Evolutionary conservation across 164 flowering plant genomes (phyloP).

Genomic region (Chloranthus sessilifolius): DNA sequence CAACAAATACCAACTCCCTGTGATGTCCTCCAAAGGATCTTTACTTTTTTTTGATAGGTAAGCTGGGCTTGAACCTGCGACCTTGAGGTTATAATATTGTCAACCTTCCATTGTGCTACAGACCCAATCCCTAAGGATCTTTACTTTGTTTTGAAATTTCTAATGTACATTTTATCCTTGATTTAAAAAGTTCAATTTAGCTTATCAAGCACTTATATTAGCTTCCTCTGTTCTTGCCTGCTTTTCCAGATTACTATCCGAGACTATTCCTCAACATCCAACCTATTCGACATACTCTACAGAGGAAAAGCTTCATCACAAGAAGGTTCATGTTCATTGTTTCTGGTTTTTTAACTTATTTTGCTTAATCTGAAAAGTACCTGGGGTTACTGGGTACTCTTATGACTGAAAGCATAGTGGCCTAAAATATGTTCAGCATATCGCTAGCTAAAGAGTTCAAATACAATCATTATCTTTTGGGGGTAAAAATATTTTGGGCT

Average conservation of each 20-base stretch:
- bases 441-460: too few relatives aligned
- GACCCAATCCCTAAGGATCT: not conserved
- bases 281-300: conserved; percentile 15
- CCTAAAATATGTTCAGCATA: not conserved
- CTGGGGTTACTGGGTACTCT: not conserved
- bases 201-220: not conserved
- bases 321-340: conserved; percentile 16
- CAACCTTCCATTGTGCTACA: too few relatives aligned
- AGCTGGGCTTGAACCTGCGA: too few relatives aligned
- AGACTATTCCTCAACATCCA: conserved; percentile 21
- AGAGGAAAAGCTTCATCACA: conserved; percentile 23
- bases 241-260: conserved; percentile 18
- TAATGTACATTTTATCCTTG: not conserved
- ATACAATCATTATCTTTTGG: too few relatives aligned
- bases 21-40: too few relatives aligned
- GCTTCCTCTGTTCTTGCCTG: not conserved
- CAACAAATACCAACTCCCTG: too few relatives aligned
- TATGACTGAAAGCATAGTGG: not conserved
- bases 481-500: not conserved
- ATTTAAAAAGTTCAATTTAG: not conserved
- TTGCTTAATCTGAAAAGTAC: not conserved
- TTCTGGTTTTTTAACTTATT: not conserved
- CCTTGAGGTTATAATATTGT: too few relatives aligned
- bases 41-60: too few relatives aligned
- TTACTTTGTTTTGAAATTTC: not conserved